These are phyloP conservation scores for Aegilops bicornis DNA, from an alignment of 176 grass and related monocot species.

Conservation along the genomic window DNA sequence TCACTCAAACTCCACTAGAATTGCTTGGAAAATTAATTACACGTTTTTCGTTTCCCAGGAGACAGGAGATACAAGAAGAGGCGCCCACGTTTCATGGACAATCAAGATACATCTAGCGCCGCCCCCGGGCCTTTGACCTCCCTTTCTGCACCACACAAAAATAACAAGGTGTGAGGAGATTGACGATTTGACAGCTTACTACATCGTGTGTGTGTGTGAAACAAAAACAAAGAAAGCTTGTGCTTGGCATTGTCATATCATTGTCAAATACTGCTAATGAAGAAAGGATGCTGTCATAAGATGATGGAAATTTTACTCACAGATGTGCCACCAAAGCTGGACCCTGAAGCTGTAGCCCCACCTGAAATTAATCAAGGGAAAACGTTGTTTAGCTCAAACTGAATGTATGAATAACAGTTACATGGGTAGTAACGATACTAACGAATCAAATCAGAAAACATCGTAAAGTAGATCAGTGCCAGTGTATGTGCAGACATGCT, in stretches of 20 bases:
- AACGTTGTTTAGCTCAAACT: not conserved
- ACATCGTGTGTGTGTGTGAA: not conserved
- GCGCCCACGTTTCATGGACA: not conserved
- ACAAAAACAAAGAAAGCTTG: slow-evolving; percentile 2
- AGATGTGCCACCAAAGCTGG: slow-evolving; percentile 83
- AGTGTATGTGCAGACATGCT: not conserved
- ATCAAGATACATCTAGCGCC: slow-evolving; percentile 39
- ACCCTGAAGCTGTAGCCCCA: slow-evolving; percentile 70
- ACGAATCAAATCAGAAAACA: not conserved
- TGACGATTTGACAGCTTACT: not conserved
- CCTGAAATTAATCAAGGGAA: slow-evolving; percentile 50
- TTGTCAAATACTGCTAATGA: not conserved
- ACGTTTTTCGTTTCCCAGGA: not conserved
- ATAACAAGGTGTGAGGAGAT: not conserved
- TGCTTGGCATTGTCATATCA: slow-evolving; percentile 3
- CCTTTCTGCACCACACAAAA: slow-evolving; percentile 60
- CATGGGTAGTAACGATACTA: not conserved
- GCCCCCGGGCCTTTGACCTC: slow-evolving; percentile 65
- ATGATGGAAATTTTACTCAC: slow-evolving; percentile 50
- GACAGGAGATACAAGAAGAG: slow-evolving; percentile 26
- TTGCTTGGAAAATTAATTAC: slow-evolving; percentile 27
- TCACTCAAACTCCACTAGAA: slow-evolving; percentile 21
- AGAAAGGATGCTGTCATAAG: not conserved
- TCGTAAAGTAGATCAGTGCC: not conserved
- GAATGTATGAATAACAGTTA: not conserved